Evolutionary conservation across 2,329 filamentous ascomycete species (phyloP), one percentile per base, ranked within the genome.

Genomic region (Colletotrichum abscissum): DNA sequence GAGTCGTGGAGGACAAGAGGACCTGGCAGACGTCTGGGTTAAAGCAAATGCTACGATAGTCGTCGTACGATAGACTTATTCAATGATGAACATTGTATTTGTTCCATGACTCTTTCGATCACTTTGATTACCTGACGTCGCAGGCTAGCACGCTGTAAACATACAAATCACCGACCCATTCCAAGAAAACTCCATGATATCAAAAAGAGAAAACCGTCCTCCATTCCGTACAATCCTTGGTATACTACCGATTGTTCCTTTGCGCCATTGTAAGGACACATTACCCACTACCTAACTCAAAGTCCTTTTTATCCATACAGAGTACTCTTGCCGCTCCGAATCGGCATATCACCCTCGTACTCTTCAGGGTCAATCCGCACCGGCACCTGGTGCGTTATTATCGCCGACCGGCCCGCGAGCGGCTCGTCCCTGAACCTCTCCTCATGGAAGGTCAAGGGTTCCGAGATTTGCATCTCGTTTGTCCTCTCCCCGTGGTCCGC

Each of bases 1-100:
- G 89, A 92, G 71, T 87, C 90, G 2, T 94, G 92, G 92, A 87
- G 86, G 70, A 88, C 86, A 33, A 86, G 91, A 75, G 92, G 92
- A 1, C 81, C 86, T 7, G 92, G 92, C 0, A 88, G 90, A 52
- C 88, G 92, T 63, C 83, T 94, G 12, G 92, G 92, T 46, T 71
- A 22, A 71, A 16, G 7, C 42, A 46, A 6, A 46, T 4, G 42
- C 35, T 49, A 24, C 5, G 28, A 55, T 16, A 24, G 33, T 42
- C 58, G 62, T 30, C 33, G 58, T 57, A 46, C 33, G 33, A 68
- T 58, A 30, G 30, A 52, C 59, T 57, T 54, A 59, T 66, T 66
- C 35, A 52, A 76, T 76, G 67, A 72, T 66, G 42, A 68, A 67
- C 63, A 64, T 75, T 59, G 55, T 65, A 58, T 73, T 72, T 38